Evolutionary conservation across 2,329 filamentous ascomycete genomes (phyloP).

Genomic region (Alternaria postmessia): DNA sequence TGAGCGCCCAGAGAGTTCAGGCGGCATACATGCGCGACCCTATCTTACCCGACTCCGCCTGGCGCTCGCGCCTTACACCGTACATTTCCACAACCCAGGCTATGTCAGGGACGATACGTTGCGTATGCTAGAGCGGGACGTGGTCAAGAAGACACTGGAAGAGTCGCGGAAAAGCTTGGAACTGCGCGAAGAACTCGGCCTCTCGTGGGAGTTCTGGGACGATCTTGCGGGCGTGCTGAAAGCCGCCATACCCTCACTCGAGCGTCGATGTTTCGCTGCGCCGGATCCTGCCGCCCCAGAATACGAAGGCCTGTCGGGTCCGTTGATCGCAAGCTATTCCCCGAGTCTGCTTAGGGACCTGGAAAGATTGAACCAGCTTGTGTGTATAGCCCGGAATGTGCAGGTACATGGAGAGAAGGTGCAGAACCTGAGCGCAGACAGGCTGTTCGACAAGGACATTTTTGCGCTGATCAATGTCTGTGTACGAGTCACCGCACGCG

Average conservation of each 20-base stretch:
- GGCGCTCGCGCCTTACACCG: conserved; percentile 58
- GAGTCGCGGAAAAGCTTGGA: conserved; percentile 65
- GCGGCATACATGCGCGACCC: conserved; percentile 30
- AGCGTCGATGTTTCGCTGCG: conserved; percentile 68
- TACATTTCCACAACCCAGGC: conserved; percentile 67
- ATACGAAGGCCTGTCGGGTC: conserved; percentile 66
- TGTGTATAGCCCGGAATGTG: conserved; percentile 69
- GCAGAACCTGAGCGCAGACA: conserved; percentile 69
- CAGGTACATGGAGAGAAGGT: conserved; percentile 67
- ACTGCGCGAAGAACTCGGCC: conserved; percentile 65
- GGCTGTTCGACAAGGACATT: conserved; percentile 67
- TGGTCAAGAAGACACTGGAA: conserved; percentile 67
- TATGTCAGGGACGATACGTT: conserved; percentile 68
- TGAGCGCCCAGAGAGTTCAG: conserved; percentile 26
- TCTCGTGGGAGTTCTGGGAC: conserved; percentile 66
- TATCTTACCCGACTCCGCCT: conserved; percentile 57
- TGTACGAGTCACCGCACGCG: conserved; percentile 69
- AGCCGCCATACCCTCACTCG: conserved; percentile 67
- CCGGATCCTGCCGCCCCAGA: conserved; percentile 64
- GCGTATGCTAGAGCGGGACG: conserved; percentile 62
- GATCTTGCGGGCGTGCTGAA: conserved; percentile 66
- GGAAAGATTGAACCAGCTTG: conserved; percentile 68
- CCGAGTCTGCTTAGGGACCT: conserved; percentile 67
- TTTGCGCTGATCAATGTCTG: conserved; percentile 69
- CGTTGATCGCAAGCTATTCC: conserved; percentile 68